These are phyloP conservation scores for Lineolata rhizophorae DNA, from an alignment of 495 filamentous ascomycete genomes.

Conservation along the genomic window DNA sequence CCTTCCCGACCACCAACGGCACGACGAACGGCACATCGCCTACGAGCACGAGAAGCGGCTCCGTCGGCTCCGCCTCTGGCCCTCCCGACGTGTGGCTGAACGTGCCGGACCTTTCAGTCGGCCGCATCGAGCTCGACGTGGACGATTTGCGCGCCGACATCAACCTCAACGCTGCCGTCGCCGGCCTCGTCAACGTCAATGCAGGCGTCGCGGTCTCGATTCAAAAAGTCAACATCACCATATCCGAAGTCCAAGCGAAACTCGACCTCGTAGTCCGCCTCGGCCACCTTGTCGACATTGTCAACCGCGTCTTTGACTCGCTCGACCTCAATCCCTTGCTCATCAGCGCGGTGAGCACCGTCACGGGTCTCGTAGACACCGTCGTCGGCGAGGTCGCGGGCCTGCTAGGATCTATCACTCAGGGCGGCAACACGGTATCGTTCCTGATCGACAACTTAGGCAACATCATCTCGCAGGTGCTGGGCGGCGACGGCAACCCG, in stretches of 20 bases:
- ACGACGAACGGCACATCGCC: slow-evolving; percentile 2
- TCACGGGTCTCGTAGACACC: slow-evolving; percentile 22
- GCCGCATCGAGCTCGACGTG: slow-evolving; percentile 31
- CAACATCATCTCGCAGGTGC: slow-evolving; percentile 33
- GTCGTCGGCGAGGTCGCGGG: slow-evolving; percentile 33
- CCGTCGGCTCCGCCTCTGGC: slow-evolving; percentile 8
- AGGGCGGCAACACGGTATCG: slow-evolving; percentile 26
- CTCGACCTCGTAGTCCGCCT: slow-evolving; percentile 33
- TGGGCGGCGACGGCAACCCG: slow-evolving; percentile 16
- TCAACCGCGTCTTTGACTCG: slow-evolving; percentile 30
- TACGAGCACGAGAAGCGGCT: slow-evolving; percentile 6
- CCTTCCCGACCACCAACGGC: slow-evolving; percentile 1
- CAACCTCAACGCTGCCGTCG: slow-evolving; percentile 32
- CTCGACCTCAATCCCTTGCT: slow-evolving; percentile 35
- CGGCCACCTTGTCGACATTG: slow-evolving; percentile 32
- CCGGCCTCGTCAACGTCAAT: slow-evolving; percentile 30
- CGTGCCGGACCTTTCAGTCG: slow-evolving; percentile 29
- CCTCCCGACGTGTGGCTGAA: slow-evolving; percentile 32
- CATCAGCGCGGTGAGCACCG: slow-evolving; percentile 29
- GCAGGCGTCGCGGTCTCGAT: slow-evolving; percentile 29
- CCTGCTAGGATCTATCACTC: slow-evolving; percentile 28
- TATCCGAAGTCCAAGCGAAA: slow-evolving; percentile 29
- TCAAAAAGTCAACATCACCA: slow-evolving; percentile 34
- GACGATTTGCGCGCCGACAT: slow-evolving; percentile 31
- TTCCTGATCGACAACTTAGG: slow-evolving; percentile 36